Base-by-base conservation (phyloP, 106 monocot genomes). In the Narthecium ossifragum region DNA sequence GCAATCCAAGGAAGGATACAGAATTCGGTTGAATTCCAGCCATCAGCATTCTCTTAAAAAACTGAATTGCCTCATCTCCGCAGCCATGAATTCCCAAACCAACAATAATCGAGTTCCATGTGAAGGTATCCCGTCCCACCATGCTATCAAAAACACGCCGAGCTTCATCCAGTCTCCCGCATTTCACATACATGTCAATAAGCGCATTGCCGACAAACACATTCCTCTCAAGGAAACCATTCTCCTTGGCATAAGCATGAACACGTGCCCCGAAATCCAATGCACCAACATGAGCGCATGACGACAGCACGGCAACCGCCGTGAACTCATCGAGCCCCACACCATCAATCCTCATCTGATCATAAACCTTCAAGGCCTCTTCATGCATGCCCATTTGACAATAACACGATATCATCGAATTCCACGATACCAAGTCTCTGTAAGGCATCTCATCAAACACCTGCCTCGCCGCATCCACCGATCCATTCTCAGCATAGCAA, bases 161-260 rank as follows among this genome's bases (percentile, higher is more conserved):
- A 18, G 88, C 68, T 62, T 40, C 67, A 58, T 72, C 77, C 38
- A 80, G 13, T n/a, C n/a, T n/a, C n/a, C n/a, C n/a, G n/a, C n/a
- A n/a, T n/a, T n/a, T n/a, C n/a, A n/a, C n/a, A n/a, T 84, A 88
- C 88, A 88, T 80, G 36, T 88, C 88, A 14, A 88, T 55, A 71
- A 88, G 38, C 14, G 84, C 71, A n/a, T 83, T 84, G 7, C 80
- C 84, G 0, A 80, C 57, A 52, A 74, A 77, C 1, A 84, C 83
- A 72, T 80, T 70, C 8, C 74, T 39, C 6, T 47, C 20, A n/a
- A n/a, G n/a, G 21, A 81, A 78, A 5, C 69, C 68, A 32, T 63
- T 32, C 20, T 40, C 59, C 28, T 61, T 50, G 0, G 55, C 38
- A 9, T 48, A 55, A 17, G 8, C 17, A 31, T 84, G 77, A 36